Percentiles rank a stretch among this genome's conserved stretches.
Conservation (phyloP, 176 grass and related monocot species). For the Leersia perrieri region DNA sequence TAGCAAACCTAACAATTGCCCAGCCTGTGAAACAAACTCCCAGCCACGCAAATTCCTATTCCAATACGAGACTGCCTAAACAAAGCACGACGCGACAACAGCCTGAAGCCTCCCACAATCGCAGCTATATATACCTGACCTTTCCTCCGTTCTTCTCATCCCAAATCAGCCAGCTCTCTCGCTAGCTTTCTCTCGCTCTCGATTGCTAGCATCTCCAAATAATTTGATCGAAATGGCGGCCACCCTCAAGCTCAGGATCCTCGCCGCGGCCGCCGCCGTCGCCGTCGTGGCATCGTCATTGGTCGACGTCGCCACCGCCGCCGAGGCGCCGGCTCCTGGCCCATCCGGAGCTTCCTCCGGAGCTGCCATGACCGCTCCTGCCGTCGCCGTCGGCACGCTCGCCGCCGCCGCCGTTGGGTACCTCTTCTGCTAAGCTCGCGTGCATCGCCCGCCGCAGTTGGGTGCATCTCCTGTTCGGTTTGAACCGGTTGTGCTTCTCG, state of each 20-base stretch:
- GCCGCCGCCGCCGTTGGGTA: slow-evolving; percentile 36
- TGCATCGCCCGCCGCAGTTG: slow-evolving; percentile 12
- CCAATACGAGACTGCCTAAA: slow-evolving; percentile 19
- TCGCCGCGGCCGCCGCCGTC: slow-evolving; percentile 7
- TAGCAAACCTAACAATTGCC: slow-evolving; percentile 24
- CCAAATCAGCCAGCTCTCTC: slow-evolving; percentile 6
- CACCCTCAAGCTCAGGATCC: slow-evolving; percentile 51
- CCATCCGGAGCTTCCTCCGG: not conserved
- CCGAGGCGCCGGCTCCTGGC: slow-evolving; percentile 22
- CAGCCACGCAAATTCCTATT: slow-evolving; percentile 14
- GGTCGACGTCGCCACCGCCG: slow-evolving; percentile 16
- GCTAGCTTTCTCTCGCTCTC: slow-evolving; percentile 10
- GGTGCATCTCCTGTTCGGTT: slow-evolving; percentile 28
- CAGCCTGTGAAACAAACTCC: slow-evolving; percentile 28
- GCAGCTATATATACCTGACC: slow-evolving; percentile 1
- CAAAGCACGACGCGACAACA: not conserved
- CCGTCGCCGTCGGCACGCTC: slow-evolving; percentile 15
- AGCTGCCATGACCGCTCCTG: slow-evolving; percentile 10
- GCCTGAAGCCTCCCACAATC: not conserved
- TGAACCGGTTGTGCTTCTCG: not conserved
- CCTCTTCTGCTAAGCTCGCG: slow-evolving; percentile 44
- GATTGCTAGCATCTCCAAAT: not conserved
- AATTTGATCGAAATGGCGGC: slow-evolving; percentile 32
- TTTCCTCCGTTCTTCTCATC: not conserved
- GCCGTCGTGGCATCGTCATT: slow-evolving; percentile 28